A percentile compares a stretch with the other conserved stretches of the same genome.
phyloP scores from a whole-genome alignment of 192 early-diverging fungal species.

The Geranomyces variabilis region DNA sequence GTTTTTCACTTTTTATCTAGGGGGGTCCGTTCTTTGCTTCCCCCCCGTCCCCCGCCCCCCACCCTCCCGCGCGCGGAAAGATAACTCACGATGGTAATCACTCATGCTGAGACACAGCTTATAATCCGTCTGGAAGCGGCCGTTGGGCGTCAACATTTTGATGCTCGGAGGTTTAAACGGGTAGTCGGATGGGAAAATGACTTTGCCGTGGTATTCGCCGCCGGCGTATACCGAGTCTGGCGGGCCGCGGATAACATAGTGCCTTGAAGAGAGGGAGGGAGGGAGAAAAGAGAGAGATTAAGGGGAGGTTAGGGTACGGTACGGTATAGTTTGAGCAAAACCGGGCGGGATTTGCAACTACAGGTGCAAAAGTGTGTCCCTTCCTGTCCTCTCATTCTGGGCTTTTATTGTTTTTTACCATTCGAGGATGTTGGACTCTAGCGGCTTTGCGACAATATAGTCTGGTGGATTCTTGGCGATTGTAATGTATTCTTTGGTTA shows the following conservation, averaged over 20 bases:
- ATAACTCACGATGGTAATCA: slow-evolving; percentile 71
- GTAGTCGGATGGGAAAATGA: slow-evolving; percentile 94
- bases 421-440: slow-evolving; percentile 94
- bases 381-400: no score
- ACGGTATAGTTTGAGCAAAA: no score
- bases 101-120: slow-evolving; percentile 95
- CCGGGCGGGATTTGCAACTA: no score
- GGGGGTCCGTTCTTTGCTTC: neutral
- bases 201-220: slow-evolving; percentile 93
- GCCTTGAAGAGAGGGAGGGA: slow-evolving; percentile 54
- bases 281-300: neutral
- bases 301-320: neutral
- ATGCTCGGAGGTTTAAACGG: slow-evolving; percentile 76
- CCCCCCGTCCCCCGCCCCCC: neutral
- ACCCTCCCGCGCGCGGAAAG: neutral
- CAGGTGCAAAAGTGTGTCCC: no score
- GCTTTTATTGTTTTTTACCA: slow-evolving; percentile 75
- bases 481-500: slow-evolving; percentile 55
- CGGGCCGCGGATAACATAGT: slow-evolving; percentile 95
- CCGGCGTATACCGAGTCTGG: slow-evolving; percentile 89
- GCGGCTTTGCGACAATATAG: slow-evolving; percentile 87
- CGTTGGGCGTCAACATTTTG: slow-evolving; percentile 62
- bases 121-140: slow-evolving; percentile 89
- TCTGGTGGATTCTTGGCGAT: slow-evolving; percentile 70
- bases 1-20: neutral